These are phyloP conservation scores for Microbotryum lychnidis-dioicae DNA, from an alignment of 1,284 basidiomycete genomes.

Conservation along the genomic window DNA sequence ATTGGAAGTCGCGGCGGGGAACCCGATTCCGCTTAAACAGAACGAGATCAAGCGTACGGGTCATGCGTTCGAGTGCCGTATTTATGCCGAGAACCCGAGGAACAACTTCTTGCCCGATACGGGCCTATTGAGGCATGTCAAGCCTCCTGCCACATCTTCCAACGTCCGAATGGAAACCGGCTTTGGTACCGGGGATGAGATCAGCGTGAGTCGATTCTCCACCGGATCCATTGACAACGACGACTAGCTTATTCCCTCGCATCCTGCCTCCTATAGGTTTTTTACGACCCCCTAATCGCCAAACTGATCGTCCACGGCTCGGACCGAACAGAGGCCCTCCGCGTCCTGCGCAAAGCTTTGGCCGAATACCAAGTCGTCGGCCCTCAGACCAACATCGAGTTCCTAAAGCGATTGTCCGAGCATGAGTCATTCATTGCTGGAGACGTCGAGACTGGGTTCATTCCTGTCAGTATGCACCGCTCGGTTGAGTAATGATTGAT, in stretches of 20 bases:
- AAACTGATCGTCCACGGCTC: conserved; percentile 84
- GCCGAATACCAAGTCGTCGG: conserved; percentile 86
- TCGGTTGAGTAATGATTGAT: not conserved
- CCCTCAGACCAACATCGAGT: conserved; percentile 83
- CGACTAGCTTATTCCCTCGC: not conserved
- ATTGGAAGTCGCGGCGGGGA: conserved; percentile 81
- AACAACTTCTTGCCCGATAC: conserved; percentile 88
- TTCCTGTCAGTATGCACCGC: conserved; percentile 50
- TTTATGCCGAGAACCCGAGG: conserved; percentile 91
- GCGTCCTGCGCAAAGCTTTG: conserved; percentile 67
- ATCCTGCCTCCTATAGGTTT: conserved; percentile 37
- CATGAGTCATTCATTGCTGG: conserved; percentile 67
- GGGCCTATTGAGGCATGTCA: conserved; percentile 66
- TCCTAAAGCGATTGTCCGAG: conserved; percentile 66
- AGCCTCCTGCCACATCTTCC: conserved; percentile 47
- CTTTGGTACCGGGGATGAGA: conserved; percentile 73
- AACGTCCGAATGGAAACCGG: conserved; percentile 85
- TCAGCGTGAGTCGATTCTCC: conserved; percentile 51
- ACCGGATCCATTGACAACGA: not conserved
- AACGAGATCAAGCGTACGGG: conserved; percentile 71
- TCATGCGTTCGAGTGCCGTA: conserved; percentile 91
- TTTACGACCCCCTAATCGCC: conserved; percentile 91
- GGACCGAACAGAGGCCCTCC: conserved; percentile 76
- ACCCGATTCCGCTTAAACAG: conserved; percentile 69
- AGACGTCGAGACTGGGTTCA: conserved; percentile 90